phyloP scores from a whole-genome alignment of 2,329 filamentous ascomycete species.

The Aureobasidium sp. region DNA sequence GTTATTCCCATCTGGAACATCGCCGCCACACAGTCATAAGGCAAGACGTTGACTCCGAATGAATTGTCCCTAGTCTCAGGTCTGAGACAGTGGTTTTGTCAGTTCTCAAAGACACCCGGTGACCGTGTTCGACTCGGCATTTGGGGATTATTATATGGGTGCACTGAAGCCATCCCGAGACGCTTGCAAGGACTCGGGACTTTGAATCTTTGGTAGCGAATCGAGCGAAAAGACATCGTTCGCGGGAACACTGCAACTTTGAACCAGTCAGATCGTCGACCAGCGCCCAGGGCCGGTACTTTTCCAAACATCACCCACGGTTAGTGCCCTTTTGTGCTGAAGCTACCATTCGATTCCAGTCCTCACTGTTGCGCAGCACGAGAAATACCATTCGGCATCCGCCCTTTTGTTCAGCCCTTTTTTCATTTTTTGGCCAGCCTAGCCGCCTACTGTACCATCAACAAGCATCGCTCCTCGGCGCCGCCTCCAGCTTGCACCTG shows the following conservation, averaged over 20 bases:
- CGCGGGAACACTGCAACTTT: conserved; percentile 9
- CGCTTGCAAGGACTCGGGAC: conserved; percentile 15
- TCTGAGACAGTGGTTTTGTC: conserved; percentile 16
- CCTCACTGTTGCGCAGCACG: conserved; percentile 11
- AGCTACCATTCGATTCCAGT: conserved; percentile 14
- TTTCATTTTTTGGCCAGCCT: conserved; percentile 5
- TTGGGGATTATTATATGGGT: conserved; percentile 15
- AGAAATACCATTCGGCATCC: conserved; percentile 10
- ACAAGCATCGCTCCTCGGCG: conserved; percentile 4
- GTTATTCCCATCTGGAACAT: conserved; percentile 16
- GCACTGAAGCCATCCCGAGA: conserved; percentile 13
- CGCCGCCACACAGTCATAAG: conserved; percentile 16
- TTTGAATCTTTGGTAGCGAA: conserved; percentile 16
- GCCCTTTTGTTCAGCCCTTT: conserved; percentile 1
- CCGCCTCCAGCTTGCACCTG: neutral
- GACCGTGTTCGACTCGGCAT: conserved; percentile 13
- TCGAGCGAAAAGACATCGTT: conserved; percentile 16
- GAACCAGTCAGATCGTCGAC: conserved; percentile 15
- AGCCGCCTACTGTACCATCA: neutral
- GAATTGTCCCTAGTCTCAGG: conserved; percentile 15
- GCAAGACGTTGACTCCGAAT: conserved; percentile 11
- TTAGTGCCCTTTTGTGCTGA: conserved; percentile 13
- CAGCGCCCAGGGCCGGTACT: conserved; percentile 12
- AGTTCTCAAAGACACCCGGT: conserved; percentile 10
- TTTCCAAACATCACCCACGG: conserved; percentile 15